A percentile compares a stretch with the other conserved stretches of the same genome.
Conservation (phyloP, 2,329 filamentous ascomycete species). For the Aspergillus sp. region DNA sequence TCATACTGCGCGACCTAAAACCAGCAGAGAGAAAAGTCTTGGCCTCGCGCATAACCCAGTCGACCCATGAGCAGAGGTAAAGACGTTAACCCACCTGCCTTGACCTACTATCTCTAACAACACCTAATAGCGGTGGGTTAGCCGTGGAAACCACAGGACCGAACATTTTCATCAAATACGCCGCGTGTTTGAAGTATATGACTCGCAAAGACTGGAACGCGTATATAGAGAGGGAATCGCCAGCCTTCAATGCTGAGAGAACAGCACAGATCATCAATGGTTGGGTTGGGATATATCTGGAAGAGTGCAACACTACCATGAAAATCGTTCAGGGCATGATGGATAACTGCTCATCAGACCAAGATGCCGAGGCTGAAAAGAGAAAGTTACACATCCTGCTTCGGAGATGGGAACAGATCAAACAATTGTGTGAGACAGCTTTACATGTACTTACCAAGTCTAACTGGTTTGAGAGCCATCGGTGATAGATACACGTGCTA, state of each 20-base stretch:
- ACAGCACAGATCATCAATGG: constrained; percentile 23
- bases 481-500: not conserved
- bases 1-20: constrained; percentile 27
- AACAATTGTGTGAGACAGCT: constrained; percentile 23
- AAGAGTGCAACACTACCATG: constrained; percentile 24
- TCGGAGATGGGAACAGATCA: constrained; percentile 34
- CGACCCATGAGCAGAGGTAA: constrained; percentile 12
- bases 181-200: constrained; percentile 32
- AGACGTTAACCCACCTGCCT: not conserved
- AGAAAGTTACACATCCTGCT: constrained; percentile 19
- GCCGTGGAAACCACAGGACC: constrained; percentile 34
- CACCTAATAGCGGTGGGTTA: constrained; percentile 8
- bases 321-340: constrained; percentile 7
- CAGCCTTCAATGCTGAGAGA: constrained; percentile 18
- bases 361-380: constrained; percentile 6
- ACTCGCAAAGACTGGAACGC: constrained; percentile 25
- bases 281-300: constrained; percentile 26
- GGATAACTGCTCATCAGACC: not conserved
- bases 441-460: not conserved
- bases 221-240: constrained; percentile 24
- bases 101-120: not conserved
- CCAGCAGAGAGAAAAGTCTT: constrained; percentile 22
- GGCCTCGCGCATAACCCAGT: constrained; percentile 23
- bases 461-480: not conserved
- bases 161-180: constrained; percentile 28